Evolutionary conservation across 1,284 basidiomycete genomes (phyloP).

Genomic region (Trichosporon ovoides): DNA sequence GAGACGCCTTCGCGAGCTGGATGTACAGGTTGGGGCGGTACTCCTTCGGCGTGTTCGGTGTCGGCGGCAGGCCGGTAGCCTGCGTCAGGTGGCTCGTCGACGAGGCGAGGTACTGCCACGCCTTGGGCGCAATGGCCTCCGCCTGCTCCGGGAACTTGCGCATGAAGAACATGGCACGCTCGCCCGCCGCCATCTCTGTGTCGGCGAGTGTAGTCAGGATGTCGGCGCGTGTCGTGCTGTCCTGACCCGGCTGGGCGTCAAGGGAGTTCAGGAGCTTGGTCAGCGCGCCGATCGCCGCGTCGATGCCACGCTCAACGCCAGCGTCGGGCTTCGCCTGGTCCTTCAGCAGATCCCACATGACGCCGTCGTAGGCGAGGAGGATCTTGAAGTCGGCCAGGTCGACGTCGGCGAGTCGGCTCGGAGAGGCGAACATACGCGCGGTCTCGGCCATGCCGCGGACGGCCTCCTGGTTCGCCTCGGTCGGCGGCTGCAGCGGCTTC

Average conservation of each 20-base stretch:
- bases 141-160: conserved; percentile 21
- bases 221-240: conserved; percentile 32
- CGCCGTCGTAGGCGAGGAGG: conserved; percentile 35
- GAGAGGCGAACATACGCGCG: conserved; percentile 22
- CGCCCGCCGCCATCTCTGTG: conserved; percentile 30
- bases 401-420: conserved; percentile 37
- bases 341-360: conserved; percentile 40
- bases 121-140: conserved; percentile 29
- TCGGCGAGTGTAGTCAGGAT: conserved; percentile 38
- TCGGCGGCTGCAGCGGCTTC: conserved; percentile 26
- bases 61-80: conserved; percentile 32
- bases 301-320: conserved; percentile 27
- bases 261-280: conserved; percentile 29
- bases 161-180: conserved; percentile 29
- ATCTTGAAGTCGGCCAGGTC: conserved; percentile 42
- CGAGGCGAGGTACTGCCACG: conserved; percentile 36
- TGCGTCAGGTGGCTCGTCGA: conserved; percentile 29
- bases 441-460: conserved; percentile 32
- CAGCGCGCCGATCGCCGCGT: conserved; percentile 33
- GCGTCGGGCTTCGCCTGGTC: conserved; percentile 26
- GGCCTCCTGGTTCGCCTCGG: conserved; percentile 30
- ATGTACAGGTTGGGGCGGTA: conserved; percentile 37
- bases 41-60: conserved; percentile 28
- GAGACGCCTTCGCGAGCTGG: conserved; percentile 28
- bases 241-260: conserved; percentile 25